phyloP scores from a whole-genome alignment of 2,329 filamentous ascomycete genomes.

The Didymella exigua region DNA sequence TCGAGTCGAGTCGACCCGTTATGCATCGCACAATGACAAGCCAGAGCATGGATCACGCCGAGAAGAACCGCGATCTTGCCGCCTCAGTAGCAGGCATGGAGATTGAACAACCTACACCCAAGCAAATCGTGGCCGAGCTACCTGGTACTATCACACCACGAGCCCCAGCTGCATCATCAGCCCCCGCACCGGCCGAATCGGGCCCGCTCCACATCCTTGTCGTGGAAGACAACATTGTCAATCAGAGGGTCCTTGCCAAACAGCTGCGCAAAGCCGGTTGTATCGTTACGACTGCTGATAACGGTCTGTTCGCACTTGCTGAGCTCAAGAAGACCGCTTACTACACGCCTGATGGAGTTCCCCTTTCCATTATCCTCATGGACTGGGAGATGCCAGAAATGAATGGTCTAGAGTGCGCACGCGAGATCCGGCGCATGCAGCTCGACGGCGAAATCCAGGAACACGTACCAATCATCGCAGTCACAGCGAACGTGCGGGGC shows the following conservation, averaged over 20 bases:
- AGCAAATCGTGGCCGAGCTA: constrained; percentile 4
- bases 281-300: constrained; percentile 36
- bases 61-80: constrained; percentile 11
- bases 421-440: constrained; percentile 42
- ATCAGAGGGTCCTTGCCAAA: constrained; percentile 43
- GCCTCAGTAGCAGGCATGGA: constrained; percentile 13
- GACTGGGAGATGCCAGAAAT: constrained; percentile 50
- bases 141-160: background rate
- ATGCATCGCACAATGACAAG: constrained; percentile 3
- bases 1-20: constrained; percentile 6
- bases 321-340: constrained; percentile 30
- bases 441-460: constrained; percentile 20
- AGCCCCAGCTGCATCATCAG: background rate
- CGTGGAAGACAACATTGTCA: constrained; percentile 48
- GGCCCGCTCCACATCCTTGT: constrained; percentile 35
- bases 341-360: constrained; percentile 16
- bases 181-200: background rate
- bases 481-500: constrained; percentile 45
- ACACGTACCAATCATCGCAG: constrained; percentile 45
- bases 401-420: constrained; percentile 45
- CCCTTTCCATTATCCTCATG: constrained; percentile 43
- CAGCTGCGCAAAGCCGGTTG: constrained; percentile 43
- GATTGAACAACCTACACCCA: background rate
- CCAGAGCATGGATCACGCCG: constrained; percentile 13
- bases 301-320: constrained; percentile 41